Percentiles rank a stretch among this genome's conserved stretches.
These are phyloP conservation scores for Hortaea werneckii DNA, from an alignment of 2,329 filamentous ascomycete species.

Conservation along the genomic window DNA sequence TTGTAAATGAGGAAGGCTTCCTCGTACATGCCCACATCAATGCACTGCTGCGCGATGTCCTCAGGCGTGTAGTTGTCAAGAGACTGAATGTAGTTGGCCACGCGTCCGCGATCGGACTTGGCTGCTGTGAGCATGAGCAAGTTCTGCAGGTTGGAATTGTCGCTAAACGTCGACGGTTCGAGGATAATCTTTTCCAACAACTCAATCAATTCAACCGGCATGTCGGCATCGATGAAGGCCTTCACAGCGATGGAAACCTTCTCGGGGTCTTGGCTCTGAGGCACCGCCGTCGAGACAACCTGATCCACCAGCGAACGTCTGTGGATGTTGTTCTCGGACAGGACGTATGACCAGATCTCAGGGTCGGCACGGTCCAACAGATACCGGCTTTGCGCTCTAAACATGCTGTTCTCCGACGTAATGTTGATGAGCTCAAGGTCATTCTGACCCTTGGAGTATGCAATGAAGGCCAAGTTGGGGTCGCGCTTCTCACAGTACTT, in stretches of 20 bases:
- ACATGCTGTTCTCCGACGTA: constrained; percentile 99
- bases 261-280: constrained; percentile 55
- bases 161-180: constrained; percentile 98
- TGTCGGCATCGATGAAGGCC: constrained; percentile 80
- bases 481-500: constrained; percentile 99
- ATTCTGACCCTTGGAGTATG: constrained; percentile 93
- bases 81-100: constrained; percentile 93
- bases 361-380: constrained; percentile 78
- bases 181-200: constrained; percentile 97
- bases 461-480: constrained; percentile 88
- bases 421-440: constrained; percentile 95
- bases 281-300: constrained; percentile 85
- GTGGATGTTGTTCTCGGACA: constrained; percentile 92
- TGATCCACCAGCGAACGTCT: constrained; percentile 90
- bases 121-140: constrained; percentile 91
- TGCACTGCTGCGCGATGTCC: constrained; percentile 86
- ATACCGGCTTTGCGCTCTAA: constrained; percentile 93
- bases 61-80: constrained; percentile 82
- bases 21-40: constrained; percentile 88
- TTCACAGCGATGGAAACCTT: constrained; percentile 93
- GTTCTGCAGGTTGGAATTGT: constrained; percentile 94
- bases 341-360: constrained; percentile 90
- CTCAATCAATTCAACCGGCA: constrained; percentile 91
- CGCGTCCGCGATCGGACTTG: constrained; percentile 87
- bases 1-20: constrained; percentile 98